Evolutionary conservation across 371 early-diverging fungal genomes (phyloP).

Genomic region (Blyttiomyces sp.): DNA sequence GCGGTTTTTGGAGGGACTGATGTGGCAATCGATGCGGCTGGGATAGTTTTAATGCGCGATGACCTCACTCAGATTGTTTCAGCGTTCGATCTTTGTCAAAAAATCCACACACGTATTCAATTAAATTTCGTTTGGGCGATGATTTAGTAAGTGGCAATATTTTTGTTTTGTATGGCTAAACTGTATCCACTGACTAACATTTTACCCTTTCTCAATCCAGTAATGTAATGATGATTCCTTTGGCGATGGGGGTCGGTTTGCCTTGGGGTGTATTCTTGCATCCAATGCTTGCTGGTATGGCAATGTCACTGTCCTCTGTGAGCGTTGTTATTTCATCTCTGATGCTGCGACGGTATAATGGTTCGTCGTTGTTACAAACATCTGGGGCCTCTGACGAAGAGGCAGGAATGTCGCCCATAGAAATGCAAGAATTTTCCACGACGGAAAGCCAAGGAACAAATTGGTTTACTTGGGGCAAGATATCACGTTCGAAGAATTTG

Average conservation of each 20-base stretch:
- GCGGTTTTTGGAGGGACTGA: conserved; percentile 91
- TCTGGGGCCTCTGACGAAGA: too few relatives aligned
- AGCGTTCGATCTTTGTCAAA: conserved; percentile 77
- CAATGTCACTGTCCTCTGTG: conserved; percentile 93
- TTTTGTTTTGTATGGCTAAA: not conserved
- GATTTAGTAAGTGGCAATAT: conserved; percentile 43
- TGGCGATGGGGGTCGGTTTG: conserved; percentile 90
- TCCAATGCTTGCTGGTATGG: conserved; percentile 89
- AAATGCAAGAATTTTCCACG: too few relatives aligned
- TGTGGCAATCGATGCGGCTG: conserved; percentile 93
- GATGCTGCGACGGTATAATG: conserved; percentile 61
- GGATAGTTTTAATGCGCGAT: conserved; percentile 62
- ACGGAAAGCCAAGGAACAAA: too few relatives aligned
- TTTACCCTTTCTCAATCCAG: conserved; percentile 10
- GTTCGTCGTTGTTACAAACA: too few relatives aligned
- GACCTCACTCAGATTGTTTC: conserved; percentile 82
- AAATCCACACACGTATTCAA: conserved; percentile 79
- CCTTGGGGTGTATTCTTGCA: conserved; percentile 79
- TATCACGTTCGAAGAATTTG: too few relatives aligned
- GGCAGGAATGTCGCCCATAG: too few relatives aligned
- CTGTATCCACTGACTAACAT: not conserved
- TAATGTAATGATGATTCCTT: conserved; percentile 85
- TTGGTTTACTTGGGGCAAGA: too few relatives aligned
- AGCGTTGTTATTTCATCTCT: conserved; percentile 87
- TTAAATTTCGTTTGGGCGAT: conserved; percentile 88